Evolutionary conservation across 2,329 filamentous ascomycete genomes (phyloP).

Genomic region (Cadophora sp.): DNA sequence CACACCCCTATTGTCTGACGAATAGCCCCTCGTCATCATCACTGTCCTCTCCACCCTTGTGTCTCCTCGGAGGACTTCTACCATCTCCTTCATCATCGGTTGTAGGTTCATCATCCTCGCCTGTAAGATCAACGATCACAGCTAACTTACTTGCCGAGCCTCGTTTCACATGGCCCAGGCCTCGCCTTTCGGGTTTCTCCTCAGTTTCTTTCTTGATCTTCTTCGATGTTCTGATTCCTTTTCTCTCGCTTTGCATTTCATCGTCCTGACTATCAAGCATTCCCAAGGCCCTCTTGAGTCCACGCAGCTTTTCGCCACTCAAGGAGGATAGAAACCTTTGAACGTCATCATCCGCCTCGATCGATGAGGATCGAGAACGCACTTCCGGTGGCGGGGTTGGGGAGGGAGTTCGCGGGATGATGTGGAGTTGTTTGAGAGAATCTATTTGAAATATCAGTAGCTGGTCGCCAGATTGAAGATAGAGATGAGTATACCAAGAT

Average conservation of each 20-base stretch:
- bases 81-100: too few species aligned
- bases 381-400: not conserved
- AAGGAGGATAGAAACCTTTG: too few species aligned
- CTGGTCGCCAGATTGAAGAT: not conserved
- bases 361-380: too few species aligned
- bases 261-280: too few species aligned
- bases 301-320: too few species aligned
- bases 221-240: not conserved
- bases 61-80: too few species aligned
- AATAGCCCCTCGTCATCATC: not conserved
- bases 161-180: too few species aligned
- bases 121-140: slow-evolving; percentile 3
- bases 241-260: too few species aligned
- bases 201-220: slow-evolving; percentile 16
- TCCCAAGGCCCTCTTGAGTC: too few species aligned
- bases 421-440: slow-evolving; percentile 28
- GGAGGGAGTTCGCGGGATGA: slow-evolving; percentile 30
- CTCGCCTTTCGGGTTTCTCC: not conserved
- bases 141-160: too few species aligned
- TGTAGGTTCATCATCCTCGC: not conserved
- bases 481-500: slow-evolving; percentile 28
- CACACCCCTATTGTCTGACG: too few species aligned
- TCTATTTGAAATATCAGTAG: slow-evolving; percentile 23
- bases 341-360: too few species aligned
- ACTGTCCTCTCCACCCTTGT: not conserved